Percentiles rank a stretch among this genome's conserved stretches.
Conservation (phyloP, 768 basidiomycete species). For the Cystoderma amianthinum region DNA sequence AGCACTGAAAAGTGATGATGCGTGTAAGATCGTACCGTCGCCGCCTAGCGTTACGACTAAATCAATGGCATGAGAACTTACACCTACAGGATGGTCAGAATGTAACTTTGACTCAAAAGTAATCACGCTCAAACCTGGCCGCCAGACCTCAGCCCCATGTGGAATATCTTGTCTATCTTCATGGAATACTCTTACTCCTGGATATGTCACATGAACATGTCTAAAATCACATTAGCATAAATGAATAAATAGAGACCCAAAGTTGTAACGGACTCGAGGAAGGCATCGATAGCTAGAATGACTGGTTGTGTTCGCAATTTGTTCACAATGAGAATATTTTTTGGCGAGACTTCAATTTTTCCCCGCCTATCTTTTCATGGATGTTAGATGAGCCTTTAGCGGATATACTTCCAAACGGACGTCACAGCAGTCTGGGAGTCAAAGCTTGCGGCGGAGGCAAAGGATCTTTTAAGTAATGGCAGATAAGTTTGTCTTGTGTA, state of each 20-base stretch:
- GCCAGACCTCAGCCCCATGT: slow-evolving; percentile 59
- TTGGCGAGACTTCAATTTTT: slow-evolving; percentile 34
- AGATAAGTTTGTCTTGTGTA: not conserved
- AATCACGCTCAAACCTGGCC: slow-evolving; percentile 39
- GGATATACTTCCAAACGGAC: slow-evolving; percentile 15
- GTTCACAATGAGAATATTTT: slow-evolving; percentile 71
- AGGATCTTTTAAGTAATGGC: slow-evolving; percentile 1
- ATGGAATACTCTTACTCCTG: slow-evolving; percentile 56
- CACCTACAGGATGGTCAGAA: slow-evolving; percentile 20
- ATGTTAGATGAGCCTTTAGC: slow-evolving; percentile 14
- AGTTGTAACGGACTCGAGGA: slow-evolving; percentile 48
- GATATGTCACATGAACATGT: slow-evolving; percentile 51
- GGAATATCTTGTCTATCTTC: slow-evolving; percentile 64
- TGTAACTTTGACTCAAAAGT: slow-evolving; percentile 2
- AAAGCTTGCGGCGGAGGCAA: not conserved
- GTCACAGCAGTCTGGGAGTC: slow-evolving; percentile 12
- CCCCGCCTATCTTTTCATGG: slow-evolving; percentile 28
- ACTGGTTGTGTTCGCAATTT: slow-evolving; percentile 76
- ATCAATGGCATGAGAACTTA: slow-evolving; percentile 60
- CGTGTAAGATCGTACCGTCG: slow-evolving; percentile 92
- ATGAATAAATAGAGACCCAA: not conserved
- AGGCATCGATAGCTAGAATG: slow-evolving; percentile 66
- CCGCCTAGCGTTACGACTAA: slow-evolving; percentile 90
- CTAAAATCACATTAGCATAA: slow-evolving; percentile 20
- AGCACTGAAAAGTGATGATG: slow-evolving; percentile 82